Evolutionary conservation across 352 stramenopile genomes (phyloP), one percentile per base, ranked within the genome.

Genomic region (Pythium inflatum): DNA sequence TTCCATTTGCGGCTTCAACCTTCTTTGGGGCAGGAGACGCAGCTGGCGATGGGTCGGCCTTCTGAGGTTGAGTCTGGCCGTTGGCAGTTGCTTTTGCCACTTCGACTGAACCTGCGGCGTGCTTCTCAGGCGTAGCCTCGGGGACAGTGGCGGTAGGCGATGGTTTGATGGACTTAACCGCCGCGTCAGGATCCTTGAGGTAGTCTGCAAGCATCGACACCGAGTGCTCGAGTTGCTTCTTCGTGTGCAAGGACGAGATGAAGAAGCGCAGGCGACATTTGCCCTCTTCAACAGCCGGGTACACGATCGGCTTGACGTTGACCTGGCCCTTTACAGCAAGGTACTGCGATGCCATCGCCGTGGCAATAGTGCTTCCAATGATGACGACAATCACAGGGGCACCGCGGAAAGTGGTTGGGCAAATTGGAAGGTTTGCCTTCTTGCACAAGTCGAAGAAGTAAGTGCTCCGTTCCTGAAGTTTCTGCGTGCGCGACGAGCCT

Each of bases 181-280:
- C 67, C 11, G 67, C 59, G 30, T 74, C 41, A 0, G 67, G 67
- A 46, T 71, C 54, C 54, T 74, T 76, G 27, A 72, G 25, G 63
- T 73, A 72, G 62, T 73, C 53, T 9, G 30, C 25, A 14, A 94
- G 62, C 51, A 64, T 63, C 7, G 75, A 53, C 1, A 92, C 79
- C 0, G 87, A 78, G 45, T 85, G 76, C 41, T 91, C 76, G 30
- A 96, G 71, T 64, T 94, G 81, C 64, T 81, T 77, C 51, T 83
- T 82, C 24, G 79, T 88, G 71, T 94, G 86, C 34, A 91, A 66
- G 20, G 83, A 81, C 50, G 84, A 94, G 56, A 96, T 92, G 70
- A 96, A 96, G 64, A 96, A 96, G 22, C 88, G 87, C 41, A 96
- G 68, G 43, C 88, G 82, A 48, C 85, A 92, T 65, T 94, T 92